Percentiles rank a stretch among this genome's conserved stretches.
Evolutionary conservation across 1,284 basidiomycete species (phyloP).

Genomic region (Tetrapyrgos nigripes): DNA sequence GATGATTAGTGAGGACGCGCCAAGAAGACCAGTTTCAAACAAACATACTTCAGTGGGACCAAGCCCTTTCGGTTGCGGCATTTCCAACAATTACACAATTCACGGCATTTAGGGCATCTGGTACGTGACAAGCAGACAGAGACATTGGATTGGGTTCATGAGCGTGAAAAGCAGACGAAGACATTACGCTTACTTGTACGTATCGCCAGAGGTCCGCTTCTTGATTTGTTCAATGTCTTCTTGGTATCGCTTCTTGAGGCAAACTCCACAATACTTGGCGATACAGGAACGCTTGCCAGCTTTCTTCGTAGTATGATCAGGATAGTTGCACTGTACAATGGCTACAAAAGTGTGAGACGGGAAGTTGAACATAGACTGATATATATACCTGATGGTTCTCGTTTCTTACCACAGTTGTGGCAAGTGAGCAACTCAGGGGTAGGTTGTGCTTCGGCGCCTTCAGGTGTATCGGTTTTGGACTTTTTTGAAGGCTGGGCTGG

Average conservation of each 20-base stretch:
- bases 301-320: constrained; percentile 26
- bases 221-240: constrained; percentile 58
- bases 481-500: constrained; percentile 5
- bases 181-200: not conserved
- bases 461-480: constrained; percentile 1
- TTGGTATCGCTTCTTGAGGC: constrained; percentile 70
- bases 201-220: constrained; percentile 11
- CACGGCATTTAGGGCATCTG: constrained; percentile 74
- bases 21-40: not conserved
- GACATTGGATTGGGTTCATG: not conserved
- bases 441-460: not conserved
- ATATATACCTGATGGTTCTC: constrained; percentile 55
- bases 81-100: constrained; percentile 66
- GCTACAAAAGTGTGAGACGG: constrained; percentile 35
- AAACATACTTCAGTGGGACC: constrained; percentile 58
- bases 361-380: constrained; percentile 2
- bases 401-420: constrained; percentile 73
- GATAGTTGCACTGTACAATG: constrained; percentile 56
- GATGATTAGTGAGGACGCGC: not conserved
- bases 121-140: too few relatives aligned
- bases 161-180: not conserved
- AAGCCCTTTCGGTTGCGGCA: constrained; percentile 67
- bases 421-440: constrained; percentile 48
- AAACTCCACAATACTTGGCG: constrained; percentile 66
- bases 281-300: constrained; percentile 50